A percentile compares a stretch with the other conserved stretches of the same genome.
phyloP scores from a whole-genome alignment of 1,284 basidiomycete genomes.

The Pulveroboletus sp. region DNA sequence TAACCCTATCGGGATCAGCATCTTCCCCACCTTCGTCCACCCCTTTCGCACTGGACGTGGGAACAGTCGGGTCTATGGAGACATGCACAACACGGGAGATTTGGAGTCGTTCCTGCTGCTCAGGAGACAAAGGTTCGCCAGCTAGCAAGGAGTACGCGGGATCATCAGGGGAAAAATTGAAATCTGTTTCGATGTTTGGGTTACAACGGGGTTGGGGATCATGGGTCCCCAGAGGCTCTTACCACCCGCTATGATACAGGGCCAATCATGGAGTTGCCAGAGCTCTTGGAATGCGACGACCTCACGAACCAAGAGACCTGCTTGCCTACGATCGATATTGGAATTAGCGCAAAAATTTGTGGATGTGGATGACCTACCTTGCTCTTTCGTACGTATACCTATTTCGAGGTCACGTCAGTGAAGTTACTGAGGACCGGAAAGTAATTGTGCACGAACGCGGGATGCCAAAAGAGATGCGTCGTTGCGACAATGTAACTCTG shows the following conservation, averaged over 20 bases:
- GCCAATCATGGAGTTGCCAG: conserved; percentile 54
- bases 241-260: conserved; percentile 85
- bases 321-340: conserved; percentile 48
- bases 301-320: conserved; percentile 66
- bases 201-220: background rate
- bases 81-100: conserved; percentile 80
- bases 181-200: conserved; percentile 53
- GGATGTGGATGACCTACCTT: conserved; percentile 42
- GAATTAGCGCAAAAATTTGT: background rate
- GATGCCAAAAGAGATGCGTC: conserved; percentile 94
- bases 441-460: conserved; percentile 49
- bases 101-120: conserved; percentile 52
- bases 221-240: conserved; percentile 4
- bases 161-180: conserved; percentile 89
- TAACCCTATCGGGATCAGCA: conserved; percentile 66
- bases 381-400: conserved; percentile 88
- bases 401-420: conserved; percentile 3
- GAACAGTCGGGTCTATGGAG: conserved; percentile 64
- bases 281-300: conserved; percentile 54
- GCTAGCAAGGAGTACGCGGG: conserved; percentile 82
- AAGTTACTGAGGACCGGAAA: background rate
- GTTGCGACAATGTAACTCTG: conserved; percentile 73
- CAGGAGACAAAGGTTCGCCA: conserved; percentile 49
- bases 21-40: conserved; percentile 42
- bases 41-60: conserved; percentile 27